Conservation (phyloP, 495 filamentous ascomycete species). For the Aeminium ludgeri region DNA sequence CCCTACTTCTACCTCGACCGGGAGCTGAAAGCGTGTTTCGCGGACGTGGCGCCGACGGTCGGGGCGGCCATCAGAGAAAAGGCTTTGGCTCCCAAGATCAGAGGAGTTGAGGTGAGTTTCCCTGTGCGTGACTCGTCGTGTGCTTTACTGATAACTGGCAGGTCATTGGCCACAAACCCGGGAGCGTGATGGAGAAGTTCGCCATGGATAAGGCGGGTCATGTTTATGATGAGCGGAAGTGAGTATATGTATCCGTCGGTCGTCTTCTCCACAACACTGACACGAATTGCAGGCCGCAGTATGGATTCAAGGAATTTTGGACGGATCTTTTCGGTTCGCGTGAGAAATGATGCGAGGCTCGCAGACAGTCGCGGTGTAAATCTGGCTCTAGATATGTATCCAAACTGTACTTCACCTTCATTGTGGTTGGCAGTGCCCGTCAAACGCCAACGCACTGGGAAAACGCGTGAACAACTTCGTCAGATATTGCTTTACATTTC, state of each 20-base stretch:
- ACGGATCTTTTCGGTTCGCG: slow-evolving; percentile 47
- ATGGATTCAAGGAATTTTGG: slow-evolving; percentile 82
- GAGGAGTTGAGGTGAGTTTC: slow-evolving; percentile 17
- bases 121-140: slow-evolving; percentile 3
- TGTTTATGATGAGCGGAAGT: slow-evolving; percentile 52
- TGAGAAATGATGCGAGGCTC: no score
- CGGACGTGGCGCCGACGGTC: slow-evolving; percentile 65
- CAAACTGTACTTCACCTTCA: no score
- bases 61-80: slow-evolving; percentile 53
- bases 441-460: no score
- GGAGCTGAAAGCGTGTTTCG: slow-evolving; percentile 65
- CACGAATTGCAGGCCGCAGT: slow-evolving; percentile 43
- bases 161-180: slow-evolving; percentile 20
- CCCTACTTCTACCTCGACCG: slow-evolving; percentile 76
- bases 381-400: no score
- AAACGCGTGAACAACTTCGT: no score
- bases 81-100: slow-evolving; percentile 36
- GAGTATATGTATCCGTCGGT: no score
- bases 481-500: no score
- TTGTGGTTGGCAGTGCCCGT: no score
- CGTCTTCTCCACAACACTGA: no score
- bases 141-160: slow-evolving; percentile 4
- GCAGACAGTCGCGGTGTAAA: no score
- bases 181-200: slow-evolving; percentile 38
- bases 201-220: slow-evolving; percentile 32